Conservation (phyloP, 2,329 filamentous ascomycete genomes). For the Elsinoe ampelina region DNA sequence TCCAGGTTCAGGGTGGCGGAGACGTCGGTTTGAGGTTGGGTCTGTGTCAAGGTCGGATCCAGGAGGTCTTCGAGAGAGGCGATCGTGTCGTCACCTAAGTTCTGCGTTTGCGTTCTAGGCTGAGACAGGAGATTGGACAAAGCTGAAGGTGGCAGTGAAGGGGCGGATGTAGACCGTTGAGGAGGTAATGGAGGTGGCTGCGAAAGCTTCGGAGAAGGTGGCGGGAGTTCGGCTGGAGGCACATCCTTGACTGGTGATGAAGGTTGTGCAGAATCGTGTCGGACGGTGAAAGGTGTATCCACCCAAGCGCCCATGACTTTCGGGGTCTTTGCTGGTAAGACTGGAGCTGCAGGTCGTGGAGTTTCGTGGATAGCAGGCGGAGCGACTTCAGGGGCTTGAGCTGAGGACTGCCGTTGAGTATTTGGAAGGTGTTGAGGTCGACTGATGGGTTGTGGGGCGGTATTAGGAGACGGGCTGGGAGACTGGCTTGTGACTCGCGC, state of each 20-base stretch:
- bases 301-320: slow-evolving; percentile 41
- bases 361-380: not conserved
- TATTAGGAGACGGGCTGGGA: slow-evolving; percentile 30
- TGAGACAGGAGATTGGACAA: slow-evolving; percentile 33
- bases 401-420: slow-evolving; percentile 10
- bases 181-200: slow-evolving; percentile 9
- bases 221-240: not conserved
- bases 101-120: slow-evolving; percentile 20
- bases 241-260: not conserved
- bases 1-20: slow-evolving; percentile 18
- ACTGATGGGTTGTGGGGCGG: not conserved
- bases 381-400: slow-evolving; percentile 15
- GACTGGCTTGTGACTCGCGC: slow-evolving; percentile 38
- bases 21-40: not conserved
- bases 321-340: slow-evolving; percentile 31
- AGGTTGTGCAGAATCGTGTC: slow-evolving; percentile 4
- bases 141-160: slow-evolving; percentile 18
- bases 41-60: slow-evolving; percentile 19
- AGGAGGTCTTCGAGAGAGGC: slow-evolving; percentile 40
- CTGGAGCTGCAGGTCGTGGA: slow-evolving; percentile 1
- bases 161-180: slow-evolving; percentile 16
- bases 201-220: not conserved
- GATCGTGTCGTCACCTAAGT: slow-evolving; percentile 39
- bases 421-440: not conserved
- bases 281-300: slow-evolving; percentile 31